These are phyloP conservation scores for Pseudogymnoascus sp. DNA, from an alignment of 2,329 filamentous ascomycete species.

Conservation along the genomic window DNA sequence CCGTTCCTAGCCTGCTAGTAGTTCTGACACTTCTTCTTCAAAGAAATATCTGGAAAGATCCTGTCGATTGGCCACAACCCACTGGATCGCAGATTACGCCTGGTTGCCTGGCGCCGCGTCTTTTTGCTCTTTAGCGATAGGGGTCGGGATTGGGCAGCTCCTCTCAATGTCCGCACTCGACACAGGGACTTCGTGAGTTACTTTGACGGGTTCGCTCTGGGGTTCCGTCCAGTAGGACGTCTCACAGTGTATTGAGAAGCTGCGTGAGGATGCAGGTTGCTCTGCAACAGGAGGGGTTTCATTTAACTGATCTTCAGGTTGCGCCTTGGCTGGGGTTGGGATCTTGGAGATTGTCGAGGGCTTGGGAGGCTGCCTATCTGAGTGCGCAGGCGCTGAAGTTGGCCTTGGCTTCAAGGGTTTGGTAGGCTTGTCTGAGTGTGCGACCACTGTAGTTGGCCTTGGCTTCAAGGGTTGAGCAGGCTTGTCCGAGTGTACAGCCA, in stretches of 20 bases:
- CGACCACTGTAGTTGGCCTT: too few species aligned
- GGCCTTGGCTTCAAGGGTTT: background rate
- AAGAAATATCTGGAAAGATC: too few species aligned
- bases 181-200: background rate
- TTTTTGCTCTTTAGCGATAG: background rate
- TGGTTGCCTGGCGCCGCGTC: background rate
- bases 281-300: background rate
- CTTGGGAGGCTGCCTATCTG: background rate
- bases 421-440: too few species aligned
- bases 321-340: background rate
- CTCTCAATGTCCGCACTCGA: background rate
- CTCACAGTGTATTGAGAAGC: background rate
- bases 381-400: background rate
- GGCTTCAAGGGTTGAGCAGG: background rate
- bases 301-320: background rate
- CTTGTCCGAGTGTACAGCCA: background rate
- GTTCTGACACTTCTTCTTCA: background rate
- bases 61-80: background rate
- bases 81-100: background rate
- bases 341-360: background rate
- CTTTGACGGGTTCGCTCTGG: background rate
- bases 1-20: background rate
- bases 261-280: background rate
- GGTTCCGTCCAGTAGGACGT: background rate
- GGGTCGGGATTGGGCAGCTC: background rate